These are phyloP conservation scores for Ichthyophthirius multifiliis DNA, from an alignment of 169 alveolate genomes.

Conservation along the genomic window DNA sequence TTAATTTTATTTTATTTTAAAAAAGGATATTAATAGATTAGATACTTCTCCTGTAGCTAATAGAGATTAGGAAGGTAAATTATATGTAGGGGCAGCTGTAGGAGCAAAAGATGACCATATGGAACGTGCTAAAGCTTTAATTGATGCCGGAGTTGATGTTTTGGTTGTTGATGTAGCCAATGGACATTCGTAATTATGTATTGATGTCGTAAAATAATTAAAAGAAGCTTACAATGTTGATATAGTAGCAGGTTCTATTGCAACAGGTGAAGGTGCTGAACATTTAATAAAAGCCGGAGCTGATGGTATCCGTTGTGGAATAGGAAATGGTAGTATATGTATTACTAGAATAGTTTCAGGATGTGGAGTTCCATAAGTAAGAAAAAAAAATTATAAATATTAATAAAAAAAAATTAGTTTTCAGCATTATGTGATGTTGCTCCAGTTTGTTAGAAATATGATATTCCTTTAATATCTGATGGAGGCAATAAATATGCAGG, in stretches of 20 bases:
- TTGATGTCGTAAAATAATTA: constrained; percentile 20
- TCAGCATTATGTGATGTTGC: constrained; percentile 52
- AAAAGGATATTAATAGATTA: neutral
- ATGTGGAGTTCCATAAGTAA: constrained; percentile 43
- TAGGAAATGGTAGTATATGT: constrained; percentile 52
- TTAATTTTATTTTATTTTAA: neutral
- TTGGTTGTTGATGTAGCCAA: constrained; percentile 53
- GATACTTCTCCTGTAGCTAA: neutral
- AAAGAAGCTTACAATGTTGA: constrained; percentile 31
- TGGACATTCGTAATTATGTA: constrained; percentile 37
- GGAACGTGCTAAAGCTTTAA: constrained; percentile 17
- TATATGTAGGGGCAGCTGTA: constrained; percentile 36
- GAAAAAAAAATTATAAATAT: neutral
- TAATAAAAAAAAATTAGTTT: neutral
- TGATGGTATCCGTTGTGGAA: constrained; percentile 54
- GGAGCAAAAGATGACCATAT: constrained; percentile 32
- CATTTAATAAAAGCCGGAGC: constrained; percentile 52
- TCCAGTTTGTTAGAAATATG: constrained; percentile 41
- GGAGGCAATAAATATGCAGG: constrained; percentile 50
- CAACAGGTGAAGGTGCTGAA: constrained; percentile 50
- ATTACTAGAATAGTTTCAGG: constrained; percentile 53
- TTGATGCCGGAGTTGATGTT: constrained; percentile 36
- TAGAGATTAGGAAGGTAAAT: constrained; percentile 26
- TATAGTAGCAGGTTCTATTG: constrained; percentile 54
- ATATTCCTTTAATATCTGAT: constrained; percentile 44